These are phyloP conservation scores for Lepraria neglecta DNA, from an alignment of 495 filamentous ascomycete species.

Conservation along the genomic window DNA sequence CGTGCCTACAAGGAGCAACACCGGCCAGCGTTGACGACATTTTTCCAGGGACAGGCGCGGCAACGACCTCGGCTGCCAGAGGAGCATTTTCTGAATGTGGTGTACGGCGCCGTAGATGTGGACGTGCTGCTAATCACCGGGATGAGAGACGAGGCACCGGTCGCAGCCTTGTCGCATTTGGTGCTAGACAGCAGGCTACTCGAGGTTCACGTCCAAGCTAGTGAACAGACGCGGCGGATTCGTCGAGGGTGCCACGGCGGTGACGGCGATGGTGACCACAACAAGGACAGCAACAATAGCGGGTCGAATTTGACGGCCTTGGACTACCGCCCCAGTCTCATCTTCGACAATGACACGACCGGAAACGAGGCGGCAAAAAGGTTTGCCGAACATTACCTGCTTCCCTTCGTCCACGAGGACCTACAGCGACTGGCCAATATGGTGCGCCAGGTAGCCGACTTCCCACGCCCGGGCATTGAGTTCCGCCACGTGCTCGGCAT, in stretches of 20 bases:
- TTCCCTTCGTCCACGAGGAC: slow-evolving; percentile 47
- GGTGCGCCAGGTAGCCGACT: slow-evolving; percentile 46
- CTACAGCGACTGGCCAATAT: slow-evolving; percentile 47
- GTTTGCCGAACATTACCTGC: slow-evolving; percentile 43
- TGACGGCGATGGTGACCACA: slow-evolving; percentile 29
- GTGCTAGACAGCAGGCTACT: slow-evolving; percentile 51
- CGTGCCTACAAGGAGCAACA: slow-evolving; percentile 60
- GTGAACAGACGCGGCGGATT: slow-evolving; percentile 37
- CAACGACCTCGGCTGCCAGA: slow-evolving; percentile 45
- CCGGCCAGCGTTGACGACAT: slow-evolving; percentile 47
- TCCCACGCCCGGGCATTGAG: slow-evolving; percentile 46
- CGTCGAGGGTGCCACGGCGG: slow-evolving; percentile 35
- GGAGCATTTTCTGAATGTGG: slow-evolving; percentile 50
- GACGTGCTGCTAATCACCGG: slow-evolving; percentile 59
- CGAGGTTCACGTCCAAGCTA: slow-evolving; percentile 48
- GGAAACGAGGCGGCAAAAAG: slow-evolving; percentile 36
- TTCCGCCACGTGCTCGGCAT: slow-evolving; percentile 58
- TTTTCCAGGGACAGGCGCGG: slow-evolving; percentile 46
- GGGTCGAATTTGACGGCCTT: slow-evolving; percentile 32
- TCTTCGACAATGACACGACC: slow-evolving; percentile 46
- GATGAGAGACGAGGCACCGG: slow-evolving; percentile 58
- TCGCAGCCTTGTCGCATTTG: slow-evolving; percentile 49
- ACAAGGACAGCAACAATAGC: slow-evolving; percentile 30
- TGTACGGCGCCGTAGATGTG: slow-evolving; percentile 39
- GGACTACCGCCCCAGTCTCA: slow-evolving; percentile 41